Percentiles rank a stretch among this genome's conserved stretches.
These are phyloP conservation scores for Primulina tabacum DNA, from an alignment of 257 asterid genomes.

Conservation along the genomic window DNA sequence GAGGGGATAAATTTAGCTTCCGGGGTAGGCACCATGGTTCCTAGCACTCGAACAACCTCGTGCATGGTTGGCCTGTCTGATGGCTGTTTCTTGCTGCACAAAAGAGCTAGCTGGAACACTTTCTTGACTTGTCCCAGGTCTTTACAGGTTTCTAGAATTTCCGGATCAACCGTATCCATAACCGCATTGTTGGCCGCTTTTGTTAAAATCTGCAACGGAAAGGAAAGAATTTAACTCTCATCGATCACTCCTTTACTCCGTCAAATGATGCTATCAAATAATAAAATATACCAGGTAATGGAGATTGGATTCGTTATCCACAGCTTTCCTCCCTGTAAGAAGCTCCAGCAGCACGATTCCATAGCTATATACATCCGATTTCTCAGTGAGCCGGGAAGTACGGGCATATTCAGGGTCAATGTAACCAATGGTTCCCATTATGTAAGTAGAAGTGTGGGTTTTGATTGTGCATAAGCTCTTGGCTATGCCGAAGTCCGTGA, in stretches of 20 bases:
- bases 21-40: constrained; percentile 40
- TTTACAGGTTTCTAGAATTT: constrained; percentile 66
- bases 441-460: constrained; percentile 72
- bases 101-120: constrained; percentile 87
- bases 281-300: constrained; percentile 61
- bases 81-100: constrained; percentile 84
- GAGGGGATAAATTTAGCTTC: constrained; percentile 30
- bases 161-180: constrained; percentile 85
- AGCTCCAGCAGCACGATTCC: constrained; percentile 82
- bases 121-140: constrained; percentile 88
- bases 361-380: constrained; percentile 86
- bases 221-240: background rate
- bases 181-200: constrained; percentile 82
- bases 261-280: background rate
- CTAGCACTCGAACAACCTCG: constrained; percentile 77
- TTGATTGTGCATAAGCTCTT: constrained; percentile 73
- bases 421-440: constrained; percentile 95
- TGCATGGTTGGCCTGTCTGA: constrained; percentile 90
- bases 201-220: constrained; percentile 46
- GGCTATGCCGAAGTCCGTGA: constrained; percentile 92
- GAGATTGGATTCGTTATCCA: constrained; percentile 82
- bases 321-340: constrained; percentile 86
- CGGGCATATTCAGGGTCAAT: constrained; percentile 98
- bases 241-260: no score
- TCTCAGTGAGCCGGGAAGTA: constrained; percentile 87